Base-by-base conservation (phyloP, 2,329 filamentous ascomycete genomes). In the Fusarium continuum region DNA sequence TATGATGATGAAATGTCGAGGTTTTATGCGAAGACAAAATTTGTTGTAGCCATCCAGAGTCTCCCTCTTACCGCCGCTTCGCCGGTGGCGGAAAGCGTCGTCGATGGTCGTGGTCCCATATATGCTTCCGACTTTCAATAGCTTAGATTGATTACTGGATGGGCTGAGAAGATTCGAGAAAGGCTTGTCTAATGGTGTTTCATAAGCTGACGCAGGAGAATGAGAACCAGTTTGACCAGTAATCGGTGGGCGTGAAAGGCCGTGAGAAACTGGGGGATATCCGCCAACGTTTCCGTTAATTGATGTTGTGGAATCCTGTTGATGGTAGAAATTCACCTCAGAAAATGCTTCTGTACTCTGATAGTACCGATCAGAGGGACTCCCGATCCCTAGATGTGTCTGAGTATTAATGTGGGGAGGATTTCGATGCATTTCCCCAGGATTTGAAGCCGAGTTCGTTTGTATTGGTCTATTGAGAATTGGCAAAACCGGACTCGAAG, bases 1-100 rank as follows among this genome's bases (percentile, higher is more conserved):
- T 6, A 65, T 10, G 23, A 65, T 31, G 4, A 65, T 20, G 4
- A 61, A 64, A 8, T 57, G 51, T n/a, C 62, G 41, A 2, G n/a
- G 28, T 3, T 41, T 34, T 3, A 61, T 36, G 1, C 8, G 7
- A 4, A 16, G 28, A 2, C n/a, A 8, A 19, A 61, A 61, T 2
- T 10, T 20, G 0, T 28, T 28, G 23, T 53, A 61, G 8, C 60
- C 62, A 11, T 20, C 8, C 7, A 65, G n/a, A 3, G 8, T 4
- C 2, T 55, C 25, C 8, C 25, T 32, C 29, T 29, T 47, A 1
- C 5, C 8, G 4, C 34, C 25, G 2, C 16, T 26, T 3, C 5
- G 28, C 4, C 29, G 58, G 11, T 43, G 43, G 6, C 5, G 6
- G 9, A 41, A 14, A 16, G 44, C 61, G 11, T 26, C 4, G 9